Conservation (phyloP, 2,329 filamentous ascomycete genomes). For the Colletotrichum filicis region DNA sequence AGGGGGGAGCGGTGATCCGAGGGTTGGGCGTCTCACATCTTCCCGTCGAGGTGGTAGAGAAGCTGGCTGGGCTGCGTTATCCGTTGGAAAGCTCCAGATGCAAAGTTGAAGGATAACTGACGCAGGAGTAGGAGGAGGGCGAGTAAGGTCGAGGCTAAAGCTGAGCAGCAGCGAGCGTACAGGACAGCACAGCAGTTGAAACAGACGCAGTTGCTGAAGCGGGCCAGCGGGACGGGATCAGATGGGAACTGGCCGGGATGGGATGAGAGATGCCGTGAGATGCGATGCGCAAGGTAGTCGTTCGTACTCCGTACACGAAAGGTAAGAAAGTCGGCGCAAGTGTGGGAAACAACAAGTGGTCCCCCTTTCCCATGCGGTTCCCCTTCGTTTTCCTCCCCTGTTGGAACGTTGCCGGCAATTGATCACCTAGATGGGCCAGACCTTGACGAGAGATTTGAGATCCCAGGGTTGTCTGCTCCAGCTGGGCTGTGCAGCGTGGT, state of each 20-base stretch:
- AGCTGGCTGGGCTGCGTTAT: neutral
- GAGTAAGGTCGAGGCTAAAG: too few relatives aligned
- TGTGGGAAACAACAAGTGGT: constrained; percentile 11
- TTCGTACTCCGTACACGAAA: too few relatives aligned
- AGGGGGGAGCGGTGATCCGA: constrained; percentile 12
- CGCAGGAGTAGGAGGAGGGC: neutral
- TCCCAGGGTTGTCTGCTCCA: constrained; percentile 20
- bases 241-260: neutral
- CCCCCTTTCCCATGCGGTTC: neutral
- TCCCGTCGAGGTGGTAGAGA: constrained; percentile 16
- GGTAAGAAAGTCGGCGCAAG: neutral
- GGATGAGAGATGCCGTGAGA: neutral
- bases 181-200: constrained; percentile 11
- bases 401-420: constrained; percentile 14
- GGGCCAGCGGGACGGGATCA: neutral
- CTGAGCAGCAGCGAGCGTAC: neutral
- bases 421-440: neutral
- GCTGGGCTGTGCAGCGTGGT: constrained; percentile 25
- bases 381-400: neutral
- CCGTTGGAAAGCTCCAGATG: constrained; percentile 3
- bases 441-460: neutral
- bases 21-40: constrained; percentile 32
- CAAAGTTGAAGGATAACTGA: neutral
- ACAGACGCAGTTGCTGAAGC: neutral
- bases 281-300: neutral